Evolutionary conservation across 1,284 basidiomycete species (phyloP).

Genomic region (Rhodotorula sp.): DNA sequence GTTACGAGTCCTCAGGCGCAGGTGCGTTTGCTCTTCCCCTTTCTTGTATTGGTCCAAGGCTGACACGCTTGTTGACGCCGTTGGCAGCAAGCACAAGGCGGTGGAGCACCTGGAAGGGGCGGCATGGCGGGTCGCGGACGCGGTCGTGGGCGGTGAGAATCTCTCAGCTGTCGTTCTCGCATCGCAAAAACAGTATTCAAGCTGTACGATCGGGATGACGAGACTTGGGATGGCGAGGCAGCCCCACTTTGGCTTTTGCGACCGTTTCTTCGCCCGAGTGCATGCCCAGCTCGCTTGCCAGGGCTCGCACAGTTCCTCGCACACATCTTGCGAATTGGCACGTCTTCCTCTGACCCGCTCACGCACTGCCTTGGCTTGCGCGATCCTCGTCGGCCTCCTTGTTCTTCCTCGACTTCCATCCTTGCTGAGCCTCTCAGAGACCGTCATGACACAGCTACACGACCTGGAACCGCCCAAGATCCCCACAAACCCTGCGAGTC

Average conservation of each 20-base stretch:
- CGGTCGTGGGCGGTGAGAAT: neutral
- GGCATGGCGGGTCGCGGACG: slow-evolving; percentile 1
- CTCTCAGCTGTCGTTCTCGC: too few relatives aligned
- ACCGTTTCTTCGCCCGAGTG: too few relatives aligned
- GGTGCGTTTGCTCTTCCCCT: neutral
- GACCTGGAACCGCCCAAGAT: too few relatives aligned
- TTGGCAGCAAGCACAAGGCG: neutral
- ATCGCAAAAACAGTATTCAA: too few relatives aligned
- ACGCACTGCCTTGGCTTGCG: neutral
- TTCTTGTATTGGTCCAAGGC: neutral
- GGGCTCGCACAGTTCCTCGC: too few relatives aligned
- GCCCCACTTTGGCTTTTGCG: too few relatives aligned
- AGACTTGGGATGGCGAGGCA: too few relatives aligned
- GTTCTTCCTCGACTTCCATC: too few relatives aligned
- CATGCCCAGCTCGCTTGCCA: too few relatives aligned
- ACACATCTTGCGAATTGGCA: neutral
- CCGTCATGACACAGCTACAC: too few relatives aligned
- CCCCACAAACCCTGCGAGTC: slow-evolving; percentile 3
- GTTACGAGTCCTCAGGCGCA: slow-evolving; percentile 59
- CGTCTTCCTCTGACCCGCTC: neutral
- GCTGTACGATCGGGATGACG: too few relatives aligned
- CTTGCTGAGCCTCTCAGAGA: too few relatives aligned
- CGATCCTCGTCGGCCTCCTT: neutral
- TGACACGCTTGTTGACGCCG: neutral
- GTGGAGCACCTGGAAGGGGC: neutral